A percentile compares a stretch with the other conserved stretches of the same genome.
phyloP scores from a whole-genome alignment of 768 basidiomycete species.

The Amanita rimosa region DNA sequence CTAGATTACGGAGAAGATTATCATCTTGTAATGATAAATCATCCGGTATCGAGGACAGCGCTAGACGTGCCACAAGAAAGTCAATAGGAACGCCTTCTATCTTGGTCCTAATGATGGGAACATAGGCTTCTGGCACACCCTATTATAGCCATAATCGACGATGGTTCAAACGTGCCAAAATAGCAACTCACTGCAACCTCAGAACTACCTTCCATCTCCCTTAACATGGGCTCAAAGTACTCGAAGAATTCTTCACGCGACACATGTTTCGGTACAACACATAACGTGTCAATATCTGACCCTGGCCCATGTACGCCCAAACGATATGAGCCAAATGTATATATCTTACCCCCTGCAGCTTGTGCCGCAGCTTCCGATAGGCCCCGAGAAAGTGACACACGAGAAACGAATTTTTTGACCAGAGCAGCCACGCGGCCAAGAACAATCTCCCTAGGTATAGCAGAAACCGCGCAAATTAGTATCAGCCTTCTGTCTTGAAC shows the following conservation, averaged over 20 bases:
- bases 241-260: slow-evolving; percentile 94
- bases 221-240: slow-evolving; percentile 81
- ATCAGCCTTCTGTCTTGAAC: background rate
- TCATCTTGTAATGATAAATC: slow-evolving; percentile 86
- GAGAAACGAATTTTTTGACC: slow-evolving; percentile 88
- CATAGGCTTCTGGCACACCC: slow-evolving; percentile 96
- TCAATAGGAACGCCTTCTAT: slow-evolving; percentile 90
- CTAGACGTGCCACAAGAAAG: slow-evolving; percentile 86
- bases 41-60: slow-evolving; percentile 82
- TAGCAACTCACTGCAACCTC: slow-evolving; percentile 73
- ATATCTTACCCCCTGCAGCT: slow-evolving; percentile 96
- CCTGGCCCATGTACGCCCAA: slow-evolving; percentile 95
- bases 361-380: slow-evolving; percentile 81
- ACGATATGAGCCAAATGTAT: slow-evolving; percentile 97
- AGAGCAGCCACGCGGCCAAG: slow-evolving; percentile 81
- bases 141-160: slow-evolving; percentile 19
- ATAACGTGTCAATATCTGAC: slow-evolving; percentile 95
- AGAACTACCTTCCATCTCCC: slow-evolving; percentile 67
- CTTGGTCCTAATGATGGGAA: slow-evolving; percentile 89
- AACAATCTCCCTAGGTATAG: slow-evolving; percentile 74
- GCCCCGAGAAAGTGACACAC: slow-evolving; percentile 67
- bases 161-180: background rate
- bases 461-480: slow-evolving; percentile 1
- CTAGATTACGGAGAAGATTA: slow-evolving; percentile 82
- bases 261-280: slow-evolving; percentile 95